Evolutionary conservation across 352 stramenopile genomes (phyloP).

Genomic region (Globisporangium solare): DNA sequence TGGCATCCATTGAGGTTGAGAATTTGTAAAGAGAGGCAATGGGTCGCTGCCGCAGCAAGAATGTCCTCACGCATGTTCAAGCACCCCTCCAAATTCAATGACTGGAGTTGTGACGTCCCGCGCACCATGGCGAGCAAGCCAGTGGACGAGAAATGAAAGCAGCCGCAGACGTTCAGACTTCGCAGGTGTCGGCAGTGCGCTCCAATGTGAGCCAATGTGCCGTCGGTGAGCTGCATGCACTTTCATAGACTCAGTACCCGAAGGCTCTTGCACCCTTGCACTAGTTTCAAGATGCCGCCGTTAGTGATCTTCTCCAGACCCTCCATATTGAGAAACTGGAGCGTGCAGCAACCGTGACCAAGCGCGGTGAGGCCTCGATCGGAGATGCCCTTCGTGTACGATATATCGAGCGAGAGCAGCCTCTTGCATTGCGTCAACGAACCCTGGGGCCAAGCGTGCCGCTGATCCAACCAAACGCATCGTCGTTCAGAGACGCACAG

Average conservation of each 20-base stretch:
- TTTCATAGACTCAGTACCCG: slow-evolving; percentile 58
- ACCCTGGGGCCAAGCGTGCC: slow-evolving; percentile 56
- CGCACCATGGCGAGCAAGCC: slow-evolving; percentile 46
- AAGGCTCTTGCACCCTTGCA: slow-evolving; percentile 43
- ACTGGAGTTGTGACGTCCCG: slow-evolving; percentile 50
- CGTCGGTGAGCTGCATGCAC: slow-evolving; percentile 59
- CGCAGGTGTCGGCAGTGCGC: slow-evolving; percentile 41
- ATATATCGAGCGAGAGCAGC: slow-evolving; percentile 65
- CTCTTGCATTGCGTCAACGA: slow-evolving; percentile 56
- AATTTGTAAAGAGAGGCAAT: slow-evolving; percentile 51
- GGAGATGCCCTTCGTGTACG: slow-evolving; percentile 48
- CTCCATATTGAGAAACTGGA: slow-evolving; percentile 79
- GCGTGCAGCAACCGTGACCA: slow-evolving; percentile 33
- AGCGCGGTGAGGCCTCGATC: slow-evolving; percentile 56
- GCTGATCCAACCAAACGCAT: slow-evolving; percentile 68
- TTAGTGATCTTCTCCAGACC: slow-evolving; percentile 52
- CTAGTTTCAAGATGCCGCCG: slow-evolving; percentile 37
- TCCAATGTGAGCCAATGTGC: slow-evolving; percentile 41
- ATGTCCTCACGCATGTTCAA: slow-evolving; percentile 67
- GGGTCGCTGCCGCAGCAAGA: slow-evolving; percentile 43
- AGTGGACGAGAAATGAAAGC: slow-evolving; percentile 50
- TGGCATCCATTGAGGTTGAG: slow-evolving; percentile 73
- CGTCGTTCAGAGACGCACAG: slow-evolving; percentile 60
- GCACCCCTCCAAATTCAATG: slow-evolving; percentile 66
- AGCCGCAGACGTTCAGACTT: slow-evolving; percentile 58